phyloP scores from a whole-genome alignment of 495 filamentous ascomycete genomes.

The Alectoria sarmentosa region DNA sequence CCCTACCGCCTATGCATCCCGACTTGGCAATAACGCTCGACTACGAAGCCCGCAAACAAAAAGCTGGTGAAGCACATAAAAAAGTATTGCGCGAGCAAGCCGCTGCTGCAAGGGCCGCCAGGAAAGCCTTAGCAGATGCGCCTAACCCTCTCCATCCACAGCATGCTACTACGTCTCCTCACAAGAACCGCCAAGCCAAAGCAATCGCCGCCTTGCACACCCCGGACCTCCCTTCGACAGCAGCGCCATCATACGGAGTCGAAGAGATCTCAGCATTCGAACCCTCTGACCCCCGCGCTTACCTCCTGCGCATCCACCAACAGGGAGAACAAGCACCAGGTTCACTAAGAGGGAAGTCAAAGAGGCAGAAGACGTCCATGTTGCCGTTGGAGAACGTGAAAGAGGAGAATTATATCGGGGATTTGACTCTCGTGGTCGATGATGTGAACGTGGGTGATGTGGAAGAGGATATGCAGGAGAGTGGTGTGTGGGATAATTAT shows the following conservation, averaged over 20 bases:
- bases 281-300: constrained; percentile 23
- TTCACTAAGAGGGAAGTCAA: neutral
- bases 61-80: constrained; percentile 26
- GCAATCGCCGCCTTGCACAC: constrained; percentile 30
- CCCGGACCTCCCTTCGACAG: neutral
- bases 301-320: constrained; percentile 22
- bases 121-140: neutral
- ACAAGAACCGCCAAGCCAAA: constrained; percentile 34
- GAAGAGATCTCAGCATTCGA: neutral
- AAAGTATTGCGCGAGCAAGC: constrained; percentile 23
- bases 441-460: neutral
- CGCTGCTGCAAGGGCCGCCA: neutral
- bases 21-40: constrained; percentile 32
- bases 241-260: neutral
- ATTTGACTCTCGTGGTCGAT: constrained; percentile 10
- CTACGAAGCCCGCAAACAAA: constrained; percentile 32
- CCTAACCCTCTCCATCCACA: neutral
- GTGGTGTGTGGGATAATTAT: constrained; percentile 2
- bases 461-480: neutral
- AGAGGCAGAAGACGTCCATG: constrained; percentile 13
- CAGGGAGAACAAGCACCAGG: constrained; percentile 1
- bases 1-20: constrained; percentile 14
- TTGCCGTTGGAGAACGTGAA: constrained; percentile 21
- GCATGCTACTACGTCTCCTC: constrained; percentile 25
- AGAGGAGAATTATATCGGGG: constrained; percentile 1